Evolutionary conservation across 2,329 filamentous ascomycete species (phyloP).

Genomic region (Aspergillus novoparasiticus): DNA sequence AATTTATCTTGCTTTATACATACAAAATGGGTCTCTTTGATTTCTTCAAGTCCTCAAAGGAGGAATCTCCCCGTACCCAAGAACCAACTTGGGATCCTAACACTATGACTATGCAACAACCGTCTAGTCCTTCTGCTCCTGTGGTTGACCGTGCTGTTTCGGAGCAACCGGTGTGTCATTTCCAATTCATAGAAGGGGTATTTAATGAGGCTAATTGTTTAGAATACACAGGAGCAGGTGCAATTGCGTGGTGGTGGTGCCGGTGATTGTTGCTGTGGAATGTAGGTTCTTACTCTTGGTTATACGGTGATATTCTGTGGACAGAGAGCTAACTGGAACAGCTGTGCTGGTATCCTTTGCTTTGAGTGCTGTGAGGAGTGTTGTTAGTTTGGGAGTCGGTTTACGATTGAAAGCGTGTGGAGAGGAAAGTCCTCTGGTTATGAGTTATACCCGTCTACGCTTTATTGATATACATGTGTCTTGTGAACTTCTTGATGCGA

Average conservation of each 20-base stretch:
- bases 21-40: slow-evolving; percentile 23
- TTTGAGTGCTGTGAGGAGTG: slow-evolving; percentile 33
- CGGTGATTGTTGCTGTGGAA: slow-evolving; percentile 33
- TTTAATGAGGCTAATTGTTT: not conserved
- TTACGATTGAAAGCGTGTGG: not conserved
- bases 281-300: slow-evolving; percentile 22
- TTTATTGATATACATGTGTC: not conserved
- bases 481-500: not conserved
- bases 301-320: not conserved
- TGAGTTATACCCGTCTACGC: not conserved
- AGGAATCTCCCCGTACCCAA: slow-evolving; percentile 16
- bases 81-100: slow-evolving; percentile 28
- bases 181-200: not conserved
- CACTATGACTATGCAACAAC: slow-evolving; percentile 32
- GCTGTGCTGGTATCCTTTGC: slow-evolving; percentile 30
- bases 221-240: slow-evolving; percentile 24
- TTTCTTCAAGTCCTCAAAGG: slow-evolving; percentile 30
- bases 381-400: slow-evolving; percentile 19
- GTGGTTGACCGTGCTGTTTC: slow-evolving; percentile 22
- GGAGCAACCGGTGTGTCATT: slow-evolving; percentile 26
- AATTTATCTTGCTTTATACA: not conserved
- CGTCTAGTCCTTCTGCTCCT: slow-evolving; percentile 25
- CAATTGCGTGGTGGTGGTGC: slow-evolving; percentile 31
- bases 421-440: not conserved
- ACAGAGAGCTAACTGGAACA: slow-evolving; percentile 4